Evolutionary conservation across 495 filamentous ascomycete species (phyloP), one percentile per base, ranked within the genome.

Genomic region (Cercophora samala): DNA sequence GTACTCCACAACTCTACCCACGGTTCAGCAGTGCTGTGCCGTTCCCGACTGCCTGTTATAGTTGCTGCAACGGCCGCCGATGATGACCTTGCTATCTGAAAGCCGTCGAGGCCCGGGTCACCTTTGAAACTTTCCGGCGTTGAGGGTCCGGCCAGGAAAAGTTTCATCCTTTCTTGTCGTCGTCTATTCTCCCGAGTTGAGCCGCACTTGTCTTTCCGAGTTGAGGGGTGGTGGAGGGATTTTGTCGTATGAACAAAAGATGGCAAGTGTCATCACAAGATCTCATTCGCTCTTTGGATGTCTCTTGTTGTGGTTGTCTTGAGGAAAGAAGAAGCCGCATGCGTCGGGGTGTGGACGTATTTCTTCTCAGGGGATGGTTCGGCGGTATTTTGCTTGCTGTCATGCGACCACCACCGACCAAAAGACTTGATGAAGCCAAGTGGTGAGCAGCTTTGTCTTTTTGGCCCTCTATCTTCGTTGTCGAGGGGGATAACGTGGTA

Each of bases 241-340:
- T 52, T 29, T 13, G 63, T 18, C 32, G 21, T n/a, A 19, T 19
- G 8, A 23, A 9, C 21, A 21, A 29, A 18, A 5, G 21, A 13
- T 52, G 22, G 24, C 42, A 15, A 52, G 37, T 21, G 19, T 63
- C 18, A 22, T 72, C 69, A 79, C n/a, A 75, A 64, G 37, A 74
- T 72, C 56, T 76, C 76, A 60, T 80, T 80, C 6, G 72, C 74
- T 53, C 66, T 66, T 59, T 67, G 78, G 71, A 82, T 82, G 15
- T 61, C 55, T 8, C 66, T 66, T 8, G 78, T 68, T 6, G 79
- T 79, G 18, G 80, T 74, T 0, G 81, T 82, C 66, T 69, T 76
- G 19, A 81, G 66, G 68, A 77, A 78, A n/a, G 81, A 77, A 6
- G 71, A 63, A 6, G 70, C 76, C 4, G 82, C 78, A 58, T 84